These are phyloP conservation scores for Waltergamsia citrina DNA, from an alignment of 2,329 filamentous ascomycete genomes.

Conservation along the genomic window DNA sequence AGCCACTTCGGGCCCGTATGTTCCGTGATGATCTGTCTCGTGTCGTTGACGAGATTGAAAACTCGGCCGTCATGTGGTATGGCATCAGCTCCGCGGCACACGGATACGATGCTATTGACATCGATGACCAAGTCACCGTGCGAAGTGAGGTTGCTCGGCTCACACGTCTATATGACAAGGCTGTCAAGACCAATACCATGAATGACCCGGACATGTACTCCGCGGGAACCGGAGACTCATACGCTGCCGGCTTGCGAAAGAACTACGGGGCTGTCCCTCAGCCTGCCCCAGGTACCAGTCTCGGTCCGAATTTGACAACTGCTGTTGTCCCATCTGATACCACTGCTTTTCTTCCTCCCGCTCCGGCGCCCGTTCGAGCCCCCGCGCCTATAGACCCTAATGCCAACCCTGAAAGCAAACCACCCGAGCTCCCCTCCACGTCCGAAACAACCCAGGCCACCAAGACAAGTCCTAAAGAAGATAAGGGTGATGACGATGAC, in stretches of 20 bases:
- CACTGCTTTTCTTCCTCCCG: too few relatives aligned
- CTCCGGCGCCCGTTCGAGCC: too few relatives aligned
- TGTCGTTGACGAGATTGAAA: constrained; percentile 13
- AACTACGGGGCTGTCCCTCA: not conserved
- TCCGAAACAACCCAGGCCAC: not conserved
- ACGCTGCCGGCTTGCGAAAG: constrained; percentile 8
- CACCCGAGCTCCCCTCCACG: constrained; percentile 5
- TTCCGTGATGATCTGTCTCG: constrained; percentile 12
- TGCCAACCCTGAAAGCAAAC: constrained; percentile 7
- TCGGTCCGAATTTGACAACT: too few relatives aligned
- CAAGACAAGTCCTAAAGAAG: not conserved
- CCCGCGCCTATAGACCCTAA: too few relatives aligned
- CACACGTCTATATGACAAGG: constrained; percentile 12
- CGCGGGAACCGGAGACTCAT: constrained; percentile 6
- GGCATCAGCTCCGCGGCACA: constrained; percentile 9
- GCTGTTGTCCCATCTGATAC: too few relatives aligned
- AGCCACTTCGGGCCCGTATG: constrained; percentile 11
- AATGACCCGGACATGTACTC: constrained; percentile 12
- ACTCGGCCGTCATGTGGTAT: constrained; percentile 13
- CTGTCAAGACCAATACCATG: constrained; percentile 11
- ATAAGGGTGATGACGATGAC: not conserved
- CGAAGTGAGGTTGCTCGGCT: constrained; percentile 12
- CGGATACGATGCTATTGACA: constrained; percentile 12
- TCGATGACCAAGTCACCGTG: constrained; percentile 12
- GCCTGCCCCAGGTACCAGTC: not conserved